Evolutionary conservation across 345 rosid species (phyloP).

Genomic region (Pistacia atlantica): DNA sequence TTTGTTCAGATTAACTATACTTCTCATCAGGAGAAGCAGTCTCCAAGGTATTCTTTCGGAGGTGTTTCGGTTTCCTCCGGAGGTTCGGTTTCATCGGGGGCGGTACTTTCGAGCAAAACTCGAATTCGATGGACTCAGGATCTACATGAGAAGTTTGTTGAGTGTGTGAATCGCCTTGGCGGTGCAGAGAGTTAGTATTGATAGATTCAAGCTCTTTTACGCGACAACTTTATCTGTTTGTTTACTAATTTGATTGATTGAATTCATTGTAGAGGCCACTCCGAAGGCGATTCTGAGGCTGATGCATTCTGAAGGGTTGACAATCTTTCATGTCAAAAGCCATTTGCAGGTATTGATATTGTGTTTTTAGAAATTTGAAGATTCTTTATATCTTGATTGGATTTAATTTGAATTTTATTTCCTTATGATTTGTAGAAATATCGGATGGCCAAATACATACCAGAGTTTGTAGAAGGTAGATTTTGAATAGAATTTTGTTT

Average conservation of each 20-base stretch:
- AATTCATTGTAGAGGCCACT: slow-evolving; percentile 63
- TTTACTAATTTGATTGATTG: slow-evolving; percentile 14
- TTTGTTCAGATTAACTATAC: slow-evolving; percentile 29
- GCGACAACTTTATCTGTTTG: not conserved
- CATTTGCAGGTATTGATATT: slow-evolving; percentile 73
- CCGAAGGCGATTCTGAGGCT: slow-evolving; percentile 91
- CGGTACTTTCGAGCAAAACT: slow-evolving; percentile 44
- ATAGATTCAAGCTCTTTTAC: not conserved
- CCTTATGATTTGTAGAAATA: slow-evolving; percentile 60
- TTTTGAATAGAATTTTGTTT: not conserved
- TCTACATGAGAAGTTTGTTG: slow-evolving; percentile 87
- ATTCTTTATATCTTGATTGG: not conserved
- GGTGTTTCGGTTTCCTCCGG: slow-evolving; percentile 13
- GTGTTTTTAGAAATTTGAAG: not conserved
- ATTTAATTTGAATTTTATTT: slow-evolving; percentile 4
- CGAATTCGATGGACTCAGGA: slow-evolving; percentile 88
- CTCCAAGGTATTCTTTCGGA: slow-evolving; percentile 29
- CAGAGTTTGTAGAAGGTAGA: slow-evolving; percentile 71
- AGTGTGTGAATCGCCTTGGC: slow-evolving; percentile 76
- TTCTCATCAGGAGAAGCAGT: slow-evolving; percentile 37
- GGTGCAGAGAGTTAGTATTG: slow-evolving; percentile 73
- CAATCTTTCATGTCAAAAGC: slow-evolving; percentile 96
- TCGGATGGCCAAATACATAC: slow-evolving; percentile 81
- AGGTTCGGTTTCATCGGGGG: slow-evolving; percentile 25
- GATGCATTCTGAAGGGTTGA: slow-evolving; percentile 85